phyloP scores from a whole-genome alignment of 768 basidiomycete species.

The Artomyces pyxidatus region DNA sequence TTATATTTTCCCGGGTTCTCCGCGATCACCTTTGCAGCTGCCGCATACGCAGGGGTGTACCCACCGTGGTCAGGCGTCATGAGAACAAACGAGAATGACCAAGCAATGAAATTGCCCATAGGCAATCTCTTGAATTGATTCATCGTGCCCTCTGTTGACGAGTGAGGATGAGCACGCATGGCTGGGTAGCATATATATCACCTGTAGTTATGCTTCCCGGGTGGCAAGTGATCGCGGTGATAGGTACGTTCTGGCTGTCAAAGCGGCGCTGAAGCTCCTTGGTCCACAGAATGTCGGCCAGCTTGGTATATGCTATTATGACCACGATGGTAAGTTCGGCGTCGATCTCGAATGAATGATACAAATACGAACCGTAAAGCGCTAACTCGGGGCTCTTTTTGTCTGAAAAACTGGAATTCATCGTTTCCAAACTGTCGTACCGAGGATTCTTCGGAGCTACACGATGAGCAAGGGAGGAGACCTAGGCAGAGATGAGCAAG shows the following conservation, averaged over 20 bases:
- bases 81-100: slow-evolving; percentile 20
- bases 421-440: slow-evolving; percentile 17
- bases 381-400: slow-evolving; percentile 10
- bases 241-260: slow-evolving; percentile 26
- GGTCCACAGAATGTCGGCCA: slow-evolving; percentile 42
- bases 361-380: slow-evolving; percentile 13
- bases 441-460: slow-evolving; percentile 4
- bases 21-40: slow-evolving; percentile 28
- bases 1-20: slow-evolving; percentile 27
- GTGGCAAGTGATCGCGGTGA: slow-evolving; percentile 34
- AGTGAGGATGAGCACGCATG: background rate
- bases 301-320: slow-evolving; percentile 45
- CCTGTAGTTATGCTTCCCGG: slow-evolving; percentile 35
- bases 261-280: slow-evolving; percentile 42
- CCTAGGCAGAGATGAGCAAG: slow-evolving; percentile 4
- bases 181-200: slow-evolving; percentile 6
- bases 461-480: slow-evolving; percentile 13
- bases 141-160: slow-evolving; percentile 12
- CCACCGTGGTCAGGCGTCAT: slow-evolving; percentile 26
- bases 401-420: slow-evolving; percentile 19
- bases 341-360: background rate
- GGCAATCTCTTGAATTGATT: slow-evolving; percentile 11
- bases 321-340: background rate
- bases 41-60: slow-evolving; percentile 32
- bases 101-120: slow-evolving; percentile 5